Evolutionary conservation across 257 asterid species (phyloP).

Genomic region (Parsonsia alboflavescens): DNA sequence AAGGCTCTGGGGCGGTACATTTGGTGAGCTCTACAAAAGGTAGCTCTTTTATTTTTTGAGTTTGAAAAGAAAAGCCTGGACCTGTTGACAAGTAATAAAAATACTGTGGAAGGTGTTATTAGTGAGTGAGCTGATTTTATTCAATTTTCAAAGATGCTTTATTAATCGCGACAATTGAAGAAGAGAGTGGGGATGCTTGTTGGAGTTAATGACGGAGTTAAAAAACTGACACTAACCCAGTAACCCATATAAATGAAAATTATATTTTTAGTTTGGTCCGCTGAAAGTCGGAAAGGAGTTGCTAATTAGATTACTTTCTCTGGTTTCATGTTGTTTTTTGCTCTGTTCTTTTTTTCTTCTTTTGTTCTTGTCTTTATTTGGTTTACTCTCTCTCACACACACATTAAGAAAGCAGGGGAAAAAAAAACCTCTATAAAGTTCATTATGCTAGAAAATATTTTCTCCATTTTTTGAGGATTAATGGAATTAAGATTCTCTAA

Average conservation of each 20-base stretch:
- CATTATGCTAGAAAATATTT: neutral
- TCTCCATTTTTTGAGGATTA: neutral
- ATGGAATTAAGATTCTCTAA: neutral
- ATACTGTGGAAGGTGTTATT: neutral
- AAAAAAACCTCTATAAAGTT: neutral
- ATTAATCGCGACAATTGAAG: neutral
- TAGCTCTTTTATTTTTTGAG: neutral
- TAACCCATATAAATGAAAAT: neutral
- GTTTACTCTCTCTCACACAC: neutral
- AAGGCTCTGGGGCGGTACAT: constrained; percentile 95
- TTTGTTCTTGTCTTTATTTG: neutral
- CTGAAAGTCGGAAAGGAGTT: neutral
- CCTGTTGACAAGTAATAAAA: neutral
- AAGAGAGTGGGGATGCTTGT: neutral
- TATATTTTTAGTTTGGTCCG: neutral
- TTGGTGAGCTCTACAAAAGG: constrained; percentile 83
- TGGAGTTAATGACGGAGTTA: neutral
- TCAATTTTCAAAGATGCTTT: neutral
- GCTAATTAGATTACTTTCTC: neutral
- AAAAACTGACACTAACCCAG: neutral
- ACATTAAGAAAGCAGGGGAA: no score
- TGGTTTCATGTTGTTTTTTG: neutral
- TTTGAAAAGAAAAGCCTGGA: neutral
- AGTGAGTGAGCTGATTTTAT: neutral
- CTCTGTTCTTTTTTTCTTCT: neutral